Evolutionary conservation across 2,329 filamentous ascomycete species (phyloP), one percentile per base, ranked within the genome.

Genomic region (Xylariaceae sp.): DNA sequence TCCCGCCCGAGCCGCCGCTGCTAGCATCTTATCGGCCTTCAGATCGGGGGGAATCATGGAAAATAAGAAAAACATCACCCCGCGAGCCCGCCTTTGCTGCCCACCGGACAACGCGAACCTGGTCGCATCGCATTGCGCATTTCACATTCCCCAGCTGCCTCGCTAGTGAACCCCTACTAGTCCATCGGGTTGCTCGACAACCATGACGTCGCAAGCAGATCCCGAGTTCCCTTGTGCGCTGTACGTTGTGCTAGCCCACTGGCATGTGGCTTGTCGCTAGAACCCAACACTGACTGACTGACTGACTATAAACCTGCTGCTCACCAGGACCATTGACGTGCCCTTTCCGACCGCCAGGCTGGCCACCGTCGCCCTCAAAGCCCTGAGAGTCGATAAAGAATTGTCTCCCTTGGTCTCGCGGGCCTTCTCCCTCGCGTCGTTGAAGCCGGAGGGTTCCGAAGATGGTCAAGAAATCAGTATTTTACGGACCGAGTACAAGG

Each of bases 341-440:
- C 90, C 92, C 28, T 83, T 96, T 55, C 89, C 89, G 14, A 84
- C 80, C 25, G 58, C 78, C 22, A 81, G 85, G 42, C 77, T 95
- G 29, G 88, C 90, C 33, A 71, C 70, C 29, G 77, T 83, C 30
- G 88, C 90, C 27, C 71, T 85, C 22, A 73, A 75, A 47, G 76
- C 87, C 24, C 72, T 96, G 27, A 69, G 80, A 38, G 89, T 96
- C 47, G 92, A 98, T 61, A 73, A 80, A 41, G 92, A 98, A 57
- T 73, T 96, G 31, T 96, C 90, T 2, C 76, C 83, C 11, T 74
- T 92, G 9, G 90, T 96, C 35, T 73, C 70, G 29, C 79, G 90
- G 37, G 67, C 71, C 2, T 81, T 95, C 44, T 67, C 70, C 25
- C 66, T 87, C 31, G 60, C 63, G 18, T 29, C 53, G n/a, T 26